These are phyloP conservation scores for Curvularia eragrostidis DNA, from an alignment of 2,329 filamentous ascomycete genomes.

Conservation along the genomic window DNA sequence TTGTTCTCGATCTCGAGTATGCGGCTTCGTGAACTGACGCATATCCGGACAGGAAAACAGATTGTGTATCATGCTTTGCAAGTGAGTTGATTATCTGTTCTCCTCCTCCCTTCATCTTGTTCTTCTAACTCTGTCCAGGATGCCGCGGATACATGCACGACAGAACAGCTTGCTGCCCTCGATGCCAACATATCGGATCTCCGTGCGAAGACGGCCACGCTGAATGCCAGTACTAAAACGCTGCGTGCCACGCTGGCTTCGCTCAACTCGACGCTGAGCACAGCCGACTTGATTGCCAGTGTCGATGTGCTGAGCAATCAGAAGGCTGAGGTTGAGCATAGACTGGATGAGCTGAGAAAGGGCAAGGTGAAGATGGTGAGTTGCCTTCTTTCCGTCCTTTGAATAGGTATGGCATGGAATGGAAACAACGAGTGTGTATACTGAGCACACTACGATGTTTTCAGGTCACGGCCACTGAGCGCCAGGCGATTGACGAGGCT, in stretches of 20 bases:
- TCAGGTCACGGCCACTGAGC: conserved; percentile 51
- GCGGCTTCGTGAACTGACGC: neutral
- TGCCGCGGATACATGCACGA: conserved; percentile 55
- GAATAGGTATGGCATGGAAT: neutral
- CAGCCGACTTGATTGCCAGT: conserved; percentile 56
- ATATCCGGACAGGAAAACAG: conserved; percentile 60
- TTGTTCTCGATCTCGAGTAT: neutral
- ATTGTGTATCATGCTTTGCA: conserved; percentile 65
- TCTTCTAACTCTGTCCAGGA: conserved; percentile 48
- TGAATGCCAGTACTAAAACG: conserved; percentile 58
- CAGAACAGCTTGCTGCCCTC: conserved; percentile 58
- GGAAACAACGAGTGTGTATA: neutral
- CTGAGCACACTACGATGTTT: neutral
- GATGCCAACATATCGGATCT: conserved; percentile 58
- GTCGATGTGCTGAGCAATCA: conserved; percentile 56
- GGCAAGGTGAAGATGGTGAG: conserved; percentile 56
- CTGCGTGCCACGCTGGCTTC: conserved; percentile 57
- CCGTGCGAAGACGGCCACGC: conserved; percentile 52
- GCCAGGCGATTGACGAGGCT: conserved; percentile 54
- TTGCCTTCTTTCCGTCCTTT: neutral
- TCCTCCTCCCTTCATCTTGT: neutral
- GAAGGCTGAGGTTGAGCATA: conserved; percentile 50
- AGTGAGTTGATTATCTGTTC: conserved; percentile 36
- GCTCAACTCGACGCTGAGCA: conserved; percentile 58
- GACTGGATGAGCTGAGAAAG: conserved; percentile 52